These are phyloP conservation scores for Tephrocybe rancida DNA, from an alignment of 768 basidiomycete species.

Conservation along the genomic window DNA sequence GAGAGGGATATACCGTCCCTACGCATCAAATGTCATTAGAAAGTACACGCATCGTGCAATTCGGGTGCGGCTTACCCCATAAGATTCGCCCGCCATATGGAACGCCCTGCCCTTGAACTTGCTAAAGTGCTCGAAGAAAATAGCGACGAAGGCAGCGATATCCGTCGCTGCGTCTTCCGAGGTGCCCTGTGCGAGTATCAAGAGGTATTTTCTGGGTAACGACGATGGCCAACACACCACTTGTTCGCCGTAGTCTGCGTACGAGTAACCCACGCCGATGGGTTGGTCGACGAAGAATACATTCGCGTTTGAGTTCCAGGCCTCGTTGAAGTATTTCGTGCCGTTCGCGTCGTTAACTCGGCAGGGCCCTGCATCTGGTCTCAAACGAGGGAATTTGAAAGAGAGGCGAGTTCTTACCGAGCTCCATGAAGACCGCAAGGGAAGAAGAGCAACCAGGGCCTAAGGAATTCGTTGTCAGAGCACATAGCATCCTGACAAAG, in stretches of 20 bases:
- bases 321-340: constrained; percentile 56
- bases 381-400: neutral
- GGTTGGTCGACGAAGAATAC: constrained; percentile 68
- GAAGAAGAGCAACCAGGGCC: constrained; percentile 48
- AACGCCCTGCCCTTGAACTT: constrained; percentile 69
- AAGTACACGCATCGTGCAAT: neutral
- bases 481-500: neutral
- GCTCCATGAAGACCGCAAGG: constrained; percentile 73
- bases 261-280: constrained; percentile 61
- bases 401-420: constrained; percentile 39
- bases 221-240: constrained; percentile 40
- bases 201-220: neutral
- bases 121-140: constrained; percentile 76
- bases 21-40: neutral
- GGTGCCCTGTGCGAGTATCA: constrained; percentile 42
- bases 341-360: constrained; percentile 53
- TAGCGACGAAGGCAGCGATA: constrained; percentile 68
- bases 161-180: constrained; percentile 72
- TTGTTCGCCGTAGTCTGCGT: constrained; percentile 63
- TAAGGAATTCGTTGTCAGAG: constrained; percentile 1
- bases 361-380: constrained; percentile 57
- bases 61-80: constrained; percentile 50
- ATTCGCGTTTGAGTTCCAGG: constrained; percentile 72
- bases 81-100: constrained; percentile 76
- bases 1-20: constrained; percentile 73